These are phyloP conservation scores for Thelephora ganbajun DNA, from an alignment of 768 basidiomycete genomes.

Conservation along the genomic window DNA sequence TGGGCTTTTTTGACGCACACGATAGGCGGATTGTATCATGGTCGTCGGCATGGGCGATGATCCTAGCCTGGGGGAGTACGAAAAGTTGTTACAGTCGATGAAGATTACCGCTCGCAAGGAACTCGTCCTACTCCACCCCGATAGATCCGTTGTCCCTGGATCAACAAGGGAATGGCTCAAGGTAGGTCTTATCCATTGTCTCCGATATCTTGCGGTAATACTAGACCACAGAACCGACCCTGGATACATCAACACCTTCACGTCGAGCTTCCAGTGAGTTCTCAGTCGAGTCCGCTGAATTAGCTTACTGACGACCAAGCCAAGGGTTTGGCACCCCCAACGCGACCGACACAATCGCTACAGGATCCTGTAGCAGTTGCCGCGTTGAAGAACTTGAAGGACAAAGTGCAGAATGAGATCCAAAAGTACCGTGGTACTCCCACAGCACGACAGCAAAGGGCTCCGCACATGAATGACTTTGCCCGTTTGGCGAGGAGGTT, in stretches of 20 bases:
- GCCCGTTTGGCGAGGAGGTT: constrained; percentile 80
- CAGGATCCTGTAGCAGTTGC: constrained; percentile 83
- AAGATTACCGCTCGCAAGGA: constrained; percentile 99
- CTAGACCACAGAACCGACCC: constrained; percentile 55
- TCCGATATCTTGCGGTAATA: constrained; percentile 3
- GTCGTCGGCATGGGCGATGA: constrained; percentile 92
- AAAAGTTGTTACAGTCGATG: constrained; percentile 82
- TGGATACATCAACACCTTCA: constrained; percentile 97
- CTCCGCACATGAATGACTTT: constrained; percentile 84
- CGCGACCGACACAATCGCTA: constrained; percentile 37
- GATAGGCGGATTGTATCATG: constrained; percentile 83
- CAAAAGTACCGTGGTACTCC: constrained; percentile 64
- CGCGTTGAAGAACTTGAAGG: constrained; percentile 85
- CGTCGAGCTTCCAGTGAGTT: constrained; percentile 69
- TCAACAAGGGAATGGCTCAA: constrained; percentile 95
- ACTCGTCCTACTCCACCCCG: constrained; percentile 84
- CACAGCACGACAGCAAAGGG: constrained; percentile 55
- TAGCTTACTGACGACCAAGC: background rate
- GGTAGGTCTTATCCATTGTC: constrained; percentile 25
- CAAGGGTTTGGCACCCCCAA: constrained; percentile 53
- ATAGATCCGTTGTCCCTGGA: constrained; percentile 77
- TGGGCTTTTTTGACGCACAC: background rate
- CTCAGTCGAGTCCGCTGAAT: background rate
- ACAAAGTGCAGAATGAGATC: constrained; percentile 81
- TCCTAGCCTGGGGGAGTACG: constrained; percentile 84